A percentile compares a stretch with the other conserved stretches of the same genome.
Conservation (phyloP, 305 asterid species). For the Lippia alba region DNA sequence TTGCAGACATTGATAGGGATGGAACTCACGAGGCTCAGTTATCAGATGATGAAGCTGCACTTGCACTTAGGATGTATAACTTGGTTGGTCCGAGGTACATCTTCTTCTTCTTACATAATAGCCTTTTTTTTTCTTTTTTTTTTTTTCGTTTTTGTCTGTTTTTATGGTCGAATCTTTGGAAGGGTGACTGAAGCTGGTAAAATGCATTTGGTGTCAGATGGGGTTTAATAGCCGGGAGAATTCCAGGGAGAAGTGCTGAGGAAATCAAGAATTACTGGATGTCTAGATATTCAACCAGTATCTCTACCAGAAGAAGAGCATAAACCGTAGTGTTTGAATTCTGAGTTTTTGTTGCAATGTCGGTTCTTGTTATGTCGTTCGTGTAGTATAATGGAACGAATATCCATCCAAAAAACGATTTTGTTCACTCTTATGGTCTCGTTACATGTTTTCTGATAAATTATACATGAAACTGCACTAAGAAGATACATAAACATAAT, state of each 20-base stretch:
- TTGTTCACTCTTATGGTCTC: too few species aligned
- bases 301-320: background rate
- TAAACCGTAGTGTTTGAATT: too few species aligned
- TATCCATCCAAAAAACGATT: too few species aligned
- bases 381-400: too few species aligned
- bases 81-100: conserved; percentile 37
- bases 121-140: background rate
- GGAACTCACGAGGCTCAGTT: conserved; percentile 1
- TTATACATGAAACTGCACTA: background rate
- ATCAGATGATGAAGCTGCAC: conserved; percentile 36
- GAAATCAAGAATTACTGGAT: conserved; percentile 42
- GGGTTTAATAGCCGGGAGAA: conserved; percentile 46
- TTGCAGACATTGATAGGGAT: conserved; percentile 20
- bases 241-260: conserved; percentile 47
- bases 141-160: background rate
- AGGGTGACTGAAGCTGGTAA: background rate
- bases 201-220: conserved; percentile 25
- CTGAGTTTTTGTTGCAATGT: too few species aligned
- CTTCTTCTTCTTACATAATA: background rate
- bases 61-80: conserved; percentile 35
- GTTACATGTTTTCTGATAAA: too few species aligned
- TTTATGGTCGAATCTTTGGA: background rate
- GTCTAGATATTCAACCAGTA: conserved; percentile 11
- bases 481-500: background rate
- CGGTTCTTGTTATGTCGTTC: background rate